A percentile compares a stretch with the other conserved stretches of the same genome.
Conservation (phyloP, 2,329 filamentous ascomycete species). For the Talaromyces atroroseus region DNA sequence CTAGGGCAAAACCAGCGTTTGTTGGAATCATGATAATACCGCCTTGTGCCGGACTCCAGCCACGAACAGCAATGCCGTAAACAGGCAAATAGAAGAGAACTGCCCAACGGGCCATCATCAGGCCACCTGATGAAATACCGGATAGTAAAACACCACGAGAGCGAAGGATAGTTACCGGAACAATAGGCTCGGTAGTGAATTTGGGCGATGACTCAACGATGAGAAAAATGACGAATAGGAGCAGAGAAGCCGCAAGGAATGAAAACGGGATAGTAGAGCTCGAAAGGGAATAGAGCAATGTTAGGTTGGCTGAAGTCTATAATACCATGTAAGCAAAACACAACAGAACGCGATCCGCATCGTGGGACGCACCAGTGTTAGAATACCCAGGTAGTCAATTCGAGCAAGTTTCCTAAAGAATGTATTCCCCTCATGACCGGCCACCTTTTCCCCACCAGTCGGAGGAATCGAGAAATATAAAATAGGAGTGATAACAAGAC, state of each 20-base stretch:
- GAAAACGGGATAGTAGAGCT: slow-evolving; percentile 56
- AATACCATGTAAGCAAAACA: not conserved
- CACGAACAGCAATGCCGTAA: slow-evolving; percentile 70
- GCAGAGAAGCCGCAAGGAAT: slow-evolving; percentile 56
- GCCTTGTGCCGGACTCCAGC: slow-evolving; percentile 62
- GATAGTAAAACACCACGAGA: slow-evolving; percentile 67
- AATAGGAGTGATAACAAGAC: slow-evolving; percentile 55
- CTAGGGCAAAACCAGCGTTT: slow-evolving; percentile 70
- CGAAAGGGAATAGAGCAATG: slow-evolving; percentile 66
- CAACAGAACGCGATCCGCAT: not conserved
- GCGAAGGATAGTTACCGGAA: slow-evolving; percentile 64
- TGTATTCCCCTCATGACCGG: slow-evolving; percentile 29
- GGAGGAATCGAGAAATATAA: slow-evolving; percentile 63
- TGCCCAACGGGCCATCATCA: slow-evolving; percentile 77
- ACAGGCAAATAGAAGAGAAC: slow-evolving; percentile 77
- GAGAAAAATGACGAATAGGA: slow-evolving; percentile 53
- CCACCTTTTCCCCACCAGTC: slow-evolving; percentile 27
- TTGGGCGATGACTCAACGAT: slow-evolving; percentile 60
- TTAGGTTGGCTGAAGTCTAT: slow-evolving; percentile 59
- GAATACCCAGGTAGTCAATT: slow-evolving; percentile 70
- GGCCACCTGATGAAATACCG: slow-evolving; percentile 66
- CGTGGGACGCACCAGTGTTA: slow-evolving; percentile 53
- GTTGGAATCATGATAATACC: slow-evolving; percentile 76
- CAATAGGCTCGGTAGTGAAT: slow-evolving; percentile 57
- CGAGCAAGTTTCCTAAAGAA: slow-evolving; percentile 42